These are phyloP conservation scores for Ceratocystis alfenasii DNA, from an alignment of 2,329 filamentous ascomycete genomes.

Conservation along the genomic window DNA sequence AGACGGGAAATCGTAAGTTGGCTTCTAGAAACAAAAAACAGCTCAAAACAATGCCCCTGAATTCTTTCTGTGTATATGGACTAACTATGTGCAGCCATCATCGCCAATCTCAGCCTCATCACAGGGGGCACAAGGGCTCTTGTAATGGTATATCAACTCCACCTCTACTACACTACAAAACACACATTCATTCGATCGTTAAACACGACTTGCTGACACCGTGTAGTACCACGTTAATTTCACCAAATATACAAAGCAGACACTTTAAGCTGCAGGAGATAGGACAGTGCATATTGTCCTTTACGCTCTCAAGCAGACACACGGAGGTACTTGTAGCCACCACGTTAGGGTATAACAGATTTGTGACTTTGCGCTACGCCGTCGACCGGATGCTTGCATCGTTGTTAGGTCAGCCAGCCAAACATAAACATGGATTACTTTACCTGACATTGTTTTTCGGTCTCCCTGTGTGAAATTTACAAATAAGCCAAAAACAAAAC, in stretches of 20 bases:
- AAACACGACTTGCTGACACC: neutral
- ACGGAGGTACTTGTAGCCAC: neutral
- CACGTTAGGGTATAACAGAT: too few relatives aligned
- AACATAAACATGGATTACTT: neutral
- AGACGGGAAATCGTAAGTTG: constrained; percentile 24
- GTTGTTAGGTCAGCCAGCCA: neutral
- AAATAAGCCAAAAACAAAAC: neutral
- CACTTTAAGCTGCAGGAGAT: neutral
- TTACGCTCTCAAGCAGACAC: neutral
- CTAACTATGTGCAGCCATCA: constrained; percentile 27
- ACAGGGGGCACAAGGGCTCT: constrained; percentile 27
- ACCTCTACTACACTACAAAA: neutral
- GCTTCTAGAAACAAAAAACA: neutral
- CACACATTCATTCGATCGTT: neutral
- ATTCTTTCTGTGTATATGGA: neutral
- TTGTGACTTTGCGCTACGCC: neutral
- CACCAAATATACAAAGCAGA: constrained; percentile 17
- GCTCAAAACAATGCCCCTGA: neutral
- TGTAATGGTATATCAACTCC: constrained; percentile 28
- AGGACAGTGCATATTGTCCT: neutral
- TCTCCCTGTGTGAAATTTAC: neutral
- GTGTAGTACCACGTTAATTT: constrained; percentile 27
- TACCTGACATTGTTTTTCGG: neutral
- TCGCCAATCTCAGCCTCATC: constrained; percentile 30
- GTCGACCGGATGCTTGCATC: neutral